phyloP scores from a whole-genome alignment of 768 basidiomycete species.

The Lanmaoa pseudosensibilis region DNA sequence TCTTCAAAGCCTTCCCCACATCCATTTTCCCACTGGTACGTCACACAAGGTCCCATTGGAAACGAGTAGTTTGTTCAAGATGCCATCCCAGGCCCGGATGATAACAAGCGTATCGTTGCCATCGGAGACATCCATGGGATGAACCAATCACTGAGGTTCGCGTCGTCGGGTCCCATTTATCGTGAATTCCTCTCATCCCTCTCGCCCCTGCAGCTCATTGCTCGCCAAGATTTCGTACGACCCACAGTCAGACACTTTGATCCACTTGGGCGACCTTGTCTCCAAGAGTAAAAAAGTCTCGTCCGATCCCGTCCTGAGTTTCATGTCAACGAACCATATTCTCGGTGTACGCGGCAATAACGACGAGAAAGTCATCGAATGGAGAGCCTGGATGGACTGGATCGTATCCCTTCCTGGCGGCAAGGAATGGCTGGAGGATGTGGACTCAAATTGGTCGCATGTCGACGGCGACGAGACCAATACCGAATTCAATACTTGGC shows the following conservation, averaged over 20 bases:
- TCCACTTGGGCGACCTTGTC: conserved; percentile 84
- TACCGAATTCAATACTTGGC: conserved; percentile 38
- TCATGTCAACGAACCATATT: conserved; percentile 61
- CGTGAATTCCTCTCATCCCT: not conserved
- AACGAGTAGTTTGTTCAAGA: not conserved
- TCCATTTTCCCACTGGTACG: conserved; percentile 58
- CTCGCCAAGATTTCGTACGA: conserved; percentile 62
- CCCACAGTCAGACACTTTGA: conserved; percentile 59
- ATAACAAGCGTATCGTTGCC: conserved; percentile 60
- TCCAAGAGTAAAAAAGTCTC: conserved; percentile 57
- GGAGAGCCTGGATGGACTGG: conserved; percentile 87
- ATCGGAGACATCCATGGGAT: conserved; percentile 92
- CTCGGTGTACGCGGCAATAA: conserved; percentile 92
- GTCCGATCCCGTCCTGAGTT: conserved; percentile 64
- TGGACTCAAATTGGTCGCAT: conserved; percentile 46
- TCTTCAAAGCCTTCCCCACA: conserved; percentile 41
- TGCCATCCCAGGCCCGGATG: conserved; percentile 43
- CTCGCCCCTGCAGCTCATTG: conserved; percentile 47
- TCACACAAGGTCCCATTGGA: not conserved
- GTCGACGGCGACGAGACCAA: conserved; percentile 29
- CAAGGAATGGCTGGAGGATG: conserved; percentile 52
- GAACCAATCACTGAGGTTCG: conserved; percentile 65
- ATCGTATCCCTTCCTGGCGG: conserved; percentile 47
- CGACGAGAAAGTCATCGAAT: conserved; percentile 88
- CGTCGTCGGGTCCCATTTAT: not conserved